These are phyloP conservation scores for Hordeum pubiflorum DNA, from an alignment of 202 grass and related monocot species.

Conservation along the genomic window DNA sequence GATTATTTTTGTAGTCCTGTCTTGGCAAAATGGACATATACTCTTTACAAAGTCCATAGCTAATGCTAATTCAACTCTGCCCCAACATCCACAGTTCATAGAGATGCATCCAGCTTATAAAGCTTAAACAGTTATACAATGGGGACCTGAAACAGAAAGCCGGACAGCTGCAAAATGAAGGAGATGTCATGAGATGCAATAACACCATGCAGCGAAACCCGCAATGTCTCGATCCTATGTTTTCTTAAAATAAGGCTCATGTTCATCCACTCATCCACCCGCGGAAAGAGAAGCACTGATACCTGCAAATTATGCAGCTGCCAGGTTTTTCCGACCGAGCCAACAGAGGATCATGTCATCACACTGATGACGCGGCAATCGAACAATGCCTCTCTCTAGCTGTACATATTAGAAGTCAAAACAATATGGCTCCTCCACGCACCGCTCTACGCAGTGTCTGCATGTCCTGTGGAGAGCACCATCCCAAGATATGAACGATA, in stretches of 20 bases:
- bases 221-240: neutral
- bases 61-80: neutral
- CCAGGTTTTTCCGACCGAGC: neutral
- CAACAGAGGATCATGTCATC: neutral
- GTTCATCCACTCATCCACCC: neutral
- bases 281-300: neutral
- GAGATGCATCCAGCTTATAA: neutral
- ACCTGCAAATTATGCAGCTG: neutral
- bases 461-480: neutral
- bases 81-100: neutral
- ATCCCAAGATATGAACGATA: slow-evolving; percentile 8
- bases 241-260: neutral
- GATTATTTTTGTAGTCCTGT: too few relatives aligned
- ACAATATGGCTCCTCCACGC: slow-evolving; percentile 10
- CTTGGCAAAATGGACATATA: neutral
- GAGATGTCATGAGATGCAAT: neutral
- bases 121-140: neutral
- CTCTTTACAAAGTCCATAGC: neutral
- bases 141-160: neutral
- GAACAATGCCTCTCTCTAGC: neutral
- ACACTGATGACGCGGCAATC: neutral
- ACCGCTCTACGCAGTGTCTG: neutral
- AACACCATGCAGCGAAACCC: neutral
- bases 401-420: slow-evolving; percentile 19
- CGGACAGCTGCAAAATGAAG: neutral